A percentile compares a stretch with the other conserved stretches of the same genome.
phyloP scores from a whole-genome alignment of 345 rosid genomes.

The Combretum micranthum region DNA sequence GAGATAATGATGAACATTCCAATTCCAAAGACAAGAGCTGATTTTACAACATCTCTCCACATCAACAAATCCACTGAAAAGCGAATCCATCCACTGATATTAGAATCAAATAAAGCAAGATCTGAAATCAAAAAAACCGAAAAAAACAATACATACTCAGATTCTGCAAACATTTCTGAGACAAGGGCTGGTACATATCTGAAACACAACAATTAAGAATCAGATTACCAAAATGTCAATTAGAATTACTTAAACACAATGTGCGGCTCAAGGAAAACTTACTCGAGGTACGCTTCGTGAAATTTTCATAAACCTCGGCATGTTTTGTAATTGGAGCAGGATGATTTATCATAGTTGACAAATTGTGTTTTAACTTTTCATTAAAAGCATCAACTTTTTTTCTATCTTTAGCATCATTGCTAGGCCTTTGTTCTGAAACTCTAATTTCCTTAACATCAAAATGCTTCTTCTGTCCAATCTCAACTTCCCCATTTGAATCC shows the following conservation, averaged over 20 bases:
- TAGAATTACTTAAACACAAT: neutral
- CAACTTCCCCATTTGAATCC: conserved; percentile 23
- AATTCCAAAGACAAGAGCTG: conserved; percentile 70
- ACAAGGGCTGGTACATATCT: conserved; percentile 20
- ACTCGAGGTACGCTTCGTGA: conserved; percentile 28
- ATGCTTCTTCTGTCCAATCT: conserved; percentile 31
- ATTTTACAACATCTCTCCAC: conserved; percentile 85
- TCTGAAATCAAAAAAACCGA: neutral
- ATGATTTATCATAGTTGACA: conserved; percentile 25
- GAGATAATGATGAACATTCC: conserved; percentile 72
- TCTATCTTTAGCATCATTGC: conserved; percentile 4
- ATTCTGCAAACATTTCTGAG: conserved; percentile 54
- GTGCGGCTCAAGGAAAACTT: conserved; percentile 5
- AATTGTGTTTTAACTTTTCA: conserved; percentile 25
- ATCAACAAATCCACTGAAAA: conserved; percentile 81
- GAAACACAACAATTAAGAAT: conserved; percentile 13
- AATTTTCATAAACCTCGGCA: conserved; percentile 31
- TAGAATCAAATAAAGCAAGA: neutral
- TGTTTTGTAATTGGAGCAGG: conserved; percentile 39
- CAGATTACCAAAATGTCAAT: neutral
- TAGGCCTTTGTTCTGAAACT: conserved; percentile 17
- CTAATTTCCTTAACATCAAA: conserved; percentile 51
- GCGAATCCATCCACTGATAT: neutral
- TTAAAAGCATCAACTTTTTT: conserved; percentile 23
- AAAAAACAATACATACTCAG: conserved; percentile 34